Evolutionary conservation across 371 early-diverging fungal species (phyloP), one percentile per base, ranked within the genome.

Genomic region (Scutellospora calospora): DNA sequence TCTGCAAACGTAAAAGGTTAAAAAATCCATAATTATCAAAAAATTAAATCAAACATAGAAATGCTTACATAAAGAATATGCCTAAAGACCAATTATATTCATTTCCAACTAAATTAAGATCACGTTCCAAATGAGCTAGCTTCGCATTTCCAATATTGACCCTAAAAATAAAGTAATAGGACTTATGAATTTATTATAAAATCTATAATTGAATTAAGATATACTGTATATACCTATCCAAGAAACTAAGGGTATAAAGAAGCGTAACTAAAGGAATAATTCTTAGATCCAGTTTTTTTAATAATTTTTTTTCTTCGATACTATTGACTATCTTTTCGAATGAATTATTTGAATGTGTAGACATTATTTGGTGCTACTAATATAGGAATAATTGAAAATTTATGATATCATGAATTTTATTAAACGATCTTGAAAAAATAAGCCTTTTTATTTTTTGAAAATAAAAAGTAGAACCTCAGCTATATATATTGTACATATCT

Each of bases 31-130:
- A n/a, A 22, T 22, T n/a, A 49, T 2, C 5, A 33, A 49, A n/a
- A 59, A 35, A 75, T 59, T 6, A 29, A 35, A 22, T 18, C 11
- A 27, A 73, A 54, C 16, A 29, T 5, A 62, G 14, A n/a, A 0
- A 33, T 35, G n/a, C 51, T 11, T 71, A 71, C 74, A 90, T 80
- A 77, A 87, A 91, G 65, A 90, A 91, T 66, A 92, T 87, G 62
- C 90, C 89, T 14, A 91, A 74, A 16, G 90, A 85, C 82, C 85
- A 73, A 60, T 90, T 88, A 73, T 87, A 91, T 31, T 89, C 84
- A 45, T 54, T 73, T 31, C 80, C 63, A 22, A 80, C 83, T 22
- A 90, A 82, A 59, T 83, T 55, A n/a, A 90, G 74, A 69, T 88
- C 88, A 0, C 52, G 71, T 22, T 83, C 84, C 3, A 90, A 55